Conservation (phyloP, 1,284 basidiomycete species). For the Rhodotorula sp. region DNA sequence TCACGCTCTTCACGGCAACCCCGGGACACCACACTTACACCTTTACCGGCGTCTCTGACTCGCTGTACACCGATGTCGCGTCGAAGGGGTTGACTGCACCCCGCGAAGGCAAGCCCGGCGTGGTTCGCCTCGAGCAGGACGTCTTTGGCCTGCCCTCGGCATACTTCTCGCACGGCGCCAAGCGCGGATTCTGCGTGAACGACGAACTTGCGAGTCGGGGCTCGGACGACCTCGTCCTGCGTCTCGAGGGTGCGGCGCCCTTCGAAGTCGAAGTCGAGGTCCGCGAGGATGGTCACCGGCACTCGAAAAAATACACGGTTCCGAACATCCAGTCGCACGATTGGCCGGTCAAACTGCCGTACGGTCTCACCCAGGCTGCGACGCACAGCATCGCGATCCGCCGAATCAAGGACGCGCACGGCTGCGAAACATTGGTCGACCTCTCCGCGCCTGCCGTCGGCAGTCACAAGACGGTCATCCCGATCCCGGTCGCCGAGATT, state of each 20-base stretch:
- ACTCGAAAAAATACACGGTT: slow-evolving; percentile 57
- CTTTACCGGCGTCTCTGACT: slow-evolving; percentile 82
- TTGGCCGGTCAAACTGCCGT: slow-evolving; percentile 77
- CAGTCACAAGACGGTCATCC: slow-evolving; percentile 57
- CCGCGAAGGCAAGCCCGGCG: slow-evolving; percentile 51
- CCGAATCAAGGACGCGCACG: slow-evolving; percentile 70
- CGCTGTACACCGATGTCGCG: slow-evolving; percentile 64
- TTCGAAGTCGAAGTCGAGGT: slow-evolving; percentile 76
- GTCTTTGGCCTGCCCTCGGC: slow-evolving; percentile 74
- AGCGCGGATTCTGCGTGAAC: slow-evolving; percentile 72
- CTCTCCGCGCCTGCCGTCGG: slow-evolving; percentile 5
- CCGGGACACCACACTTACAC: slow-evolving; percentile 84
- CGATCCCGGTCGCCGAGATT: slow-evolving; percentile 89
- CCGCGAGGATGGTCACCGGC: slow-evolving; percentile 68
- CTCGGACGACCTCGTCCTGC: slow-evolving; percentile 56
- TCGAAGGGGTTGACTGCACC: slow-evolving; percentile 52
- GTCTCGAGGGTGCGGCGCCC: slow-evolving; percentile 78
- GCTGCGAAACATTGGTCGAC: slow-evolving; percentile 66
- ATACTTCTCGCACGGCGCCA: slow-evolving; percentile 66
- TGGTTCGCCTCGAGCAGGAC: slow-evolving; percentile 70
- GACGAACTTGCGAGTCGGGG: slow-evolving; percentile 63
- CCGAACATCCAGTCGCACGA: slow-evolving; percentile 59
- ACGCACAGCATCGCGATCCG: slow-evolving; percentile 77
- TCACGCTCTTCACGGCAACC: slow-evolving; percentile 65
- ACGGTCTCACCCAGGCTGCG: slow-evolving; percentile 72